These are phyloP conservation scores for Porphyrellus cyaneotinctus DNA, from an alignment of 768 basidiomycete species.

Conservation along the genomic window DNA sequence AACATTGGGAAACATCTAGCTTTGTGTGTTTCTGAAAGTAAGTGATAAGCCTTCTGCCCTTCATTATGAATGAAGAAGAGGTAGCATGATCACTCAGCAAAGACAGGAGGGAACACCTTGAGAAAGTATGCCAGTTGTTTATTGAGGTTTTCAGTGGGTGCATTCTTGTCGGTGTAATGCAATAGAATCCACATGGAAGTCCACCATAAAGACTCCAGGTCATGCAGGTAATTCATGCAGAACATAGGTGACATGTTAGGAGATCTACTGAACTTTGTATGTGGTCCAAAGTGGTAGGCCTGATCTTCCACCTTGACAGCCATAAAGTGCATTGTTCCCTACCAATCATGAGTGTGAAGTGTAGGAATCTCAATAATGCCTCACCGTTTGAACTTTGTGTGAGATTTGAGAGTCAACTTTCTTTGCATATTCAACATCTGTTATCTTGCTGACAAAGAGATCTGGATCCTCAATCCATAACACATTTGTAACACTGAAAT, in stretches of 20 bases:
- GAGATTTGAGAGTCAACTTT: not conserved
- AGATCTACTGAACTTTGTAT: not conserved
- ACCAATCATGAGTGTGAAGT: not conserved
- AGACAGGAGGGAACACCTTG: no score
- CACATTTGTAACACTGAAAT: not conserved
- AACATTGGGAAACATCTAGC: no score
- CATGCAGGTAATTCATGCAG: constrained; percentile 13
- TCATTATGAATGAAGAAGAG: no score
- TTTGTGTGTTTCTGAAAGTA: no score
- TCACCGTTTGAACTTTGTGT: constrained; percentile 8
- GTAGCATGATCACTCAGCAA: no score
- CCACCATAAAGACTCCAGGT: constrained; percentile 16
- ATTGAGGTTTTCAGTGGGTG: no score
- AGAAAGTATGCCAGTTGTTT: no score
- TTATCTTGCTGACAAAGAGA: not conserved
- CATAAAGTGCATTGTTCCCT: constrained; percentile 13
- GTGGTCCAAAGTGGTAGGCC: not conserved
- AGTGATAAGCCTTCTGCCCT: no score
- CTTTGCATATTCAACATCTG: constrained; percentile 13
- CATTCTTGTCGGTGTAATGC: not conserved
- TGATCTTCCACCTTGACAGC: constrained; percentile 5
- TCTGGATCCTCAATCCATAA: not conserved
- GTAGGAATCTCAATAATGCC: not conserved
- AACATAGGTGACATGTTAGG: not conserved
- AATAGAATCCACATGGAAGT: constrained; percentile 1